Evolutionary conservation across 177 flowering plant genomes (phyloP).

Genomic region (Vitis hybrid): DNA sequence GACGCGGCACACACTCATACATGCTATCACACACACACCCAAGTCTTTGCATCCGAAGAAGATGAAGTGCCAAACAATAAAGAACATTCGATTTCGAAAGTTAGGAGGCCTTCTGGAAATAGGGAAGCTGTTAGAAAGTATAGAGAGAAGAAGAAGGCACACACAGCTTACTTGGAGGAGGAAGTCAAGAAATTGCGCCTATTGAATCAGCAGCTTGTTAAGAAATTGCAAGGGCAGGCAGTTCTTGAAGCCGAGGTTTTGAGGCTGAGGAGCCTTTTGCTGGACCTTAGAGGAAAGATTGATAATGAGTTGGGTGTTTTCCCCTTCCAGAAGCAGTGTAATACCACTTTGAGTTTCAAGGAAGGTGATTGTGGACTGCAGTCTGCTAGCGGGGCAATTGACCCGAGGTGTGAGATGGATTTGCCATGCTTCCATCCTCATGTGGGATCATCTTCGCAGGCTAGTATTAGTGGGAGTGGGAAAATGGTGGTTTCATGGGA

Average conservation of each 20-base stretch:
- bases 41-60: slow-evolving; percentile 38
- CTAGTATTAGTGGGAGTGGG: slow-evolving; percentile 18
- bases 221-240: slow-evolving; percentile 54
- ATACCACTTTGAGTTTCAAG: slow-evolving; percentile 15
- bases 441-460: slow-evolving; percentile 17
- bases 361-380: slow-evolving; percentile 37
- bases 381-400: slow-evolving; percentile 17
- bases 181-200: slow-evolving; percentile 54
- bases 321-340: slow-evolving; percentile 48
- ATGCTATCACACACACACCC: slow-evolving; percentile 57
- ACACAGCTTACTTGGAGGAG: slow-evolving; percentile 62
- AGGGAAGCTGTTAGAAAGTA: slow-evolving; percentile 82
- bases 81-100: slow-evolving; percentile 18
- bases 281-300: slow-evolving; percentile 58
- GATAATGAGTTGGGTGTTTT: slow-evolving; percentile 58
- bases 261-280: slow-evolving; percentile 51
- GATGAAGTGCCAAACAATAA: slow-evolving; percentile 22
- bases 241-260: slow-evolving; percentile 56
- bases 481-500: slow-evolving; percentile 22
- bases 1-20: slow-evolving; percentile 58
- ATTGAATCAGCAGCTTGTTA: slow-evolving; percentile 60
- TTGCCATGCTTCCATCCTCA: slow-evolving; percentile 35
- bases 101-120: slow-evolving; percentile 55
- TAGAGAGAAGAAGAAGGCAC: slow-evolving; percentile 84
- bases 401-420: slow-evolving; percentile 25